phyloP scores from a whole-genome alignment of 805 yeast species.

The Saccharomycopsis schoenii region DNA sequence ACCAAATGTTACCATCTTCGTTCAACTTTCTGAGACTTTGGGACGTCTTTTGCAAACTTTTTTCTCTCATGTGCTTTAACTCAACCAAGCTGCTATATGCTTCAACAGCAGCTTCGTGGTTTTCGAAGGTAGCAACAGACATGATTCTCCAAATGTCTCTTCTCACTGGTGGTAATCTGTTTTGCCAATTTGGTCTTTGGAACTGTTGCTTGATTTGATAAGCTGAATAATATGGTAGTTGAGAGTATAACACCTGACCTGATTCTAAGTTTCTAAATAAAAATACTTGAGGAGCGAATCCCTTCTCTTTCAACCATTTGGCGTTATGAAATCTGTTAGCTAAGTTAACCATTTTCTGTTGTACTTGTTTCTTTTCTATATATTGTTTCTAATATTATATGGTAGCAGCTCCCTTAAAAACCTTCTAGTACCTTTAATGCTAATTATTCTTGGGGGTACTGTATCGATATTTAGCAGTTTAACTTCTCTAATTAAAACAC shows the following conservation, averaged over 20 bases:
- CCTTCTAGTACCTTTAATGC: no score
- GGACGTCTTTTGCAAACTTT: conserved; percentile 48
- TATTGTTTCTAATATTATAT: not conserved
- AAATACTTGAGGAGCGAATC: conserved; percentile 74
- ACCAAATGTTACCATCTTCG: conserved; percentile 76
- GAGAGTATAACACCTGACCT: conserved; percentile 86
- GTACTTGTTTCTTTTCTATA: not conserved
- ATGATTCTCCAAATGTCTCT: conserved; percentile 84
- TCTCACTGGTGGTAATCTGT: conserved; percentile 69
- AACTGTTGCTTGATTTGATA: conserved; percentile 44
- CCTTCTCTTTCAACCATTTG: conserved; percentile 46
- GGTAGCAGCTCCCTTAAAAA: not conserved
- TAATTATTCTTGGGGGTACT: no score
- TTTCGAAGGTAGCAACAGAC: conserved; percentile 66
- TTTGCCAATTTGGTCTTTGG: conserved; percentile 81
- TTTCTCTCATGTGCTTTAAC: conserved; percentile 66
- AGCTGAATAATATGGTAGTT: conserved; percentile 47
- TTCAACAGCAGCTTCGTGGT: conserved; percentile 54
- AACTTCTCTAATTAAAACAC: not conserved
- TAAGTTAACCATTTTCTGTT: conserved; percentile 9
- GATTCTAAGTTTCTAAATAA: conserved; percentile 76
- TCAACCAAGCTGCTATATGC: conserved; percentile 69
- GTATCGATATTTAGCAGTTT: no score
- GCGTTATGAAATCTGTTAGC: conserved; percentile 42
- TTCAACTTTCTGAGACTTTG: conserved; percentile 60